These are phyloP conservation scores for Poronia punctata DNA, from an alignment of 495 filamentous ascomycete species.

Conservation along the genomic window DNA sequence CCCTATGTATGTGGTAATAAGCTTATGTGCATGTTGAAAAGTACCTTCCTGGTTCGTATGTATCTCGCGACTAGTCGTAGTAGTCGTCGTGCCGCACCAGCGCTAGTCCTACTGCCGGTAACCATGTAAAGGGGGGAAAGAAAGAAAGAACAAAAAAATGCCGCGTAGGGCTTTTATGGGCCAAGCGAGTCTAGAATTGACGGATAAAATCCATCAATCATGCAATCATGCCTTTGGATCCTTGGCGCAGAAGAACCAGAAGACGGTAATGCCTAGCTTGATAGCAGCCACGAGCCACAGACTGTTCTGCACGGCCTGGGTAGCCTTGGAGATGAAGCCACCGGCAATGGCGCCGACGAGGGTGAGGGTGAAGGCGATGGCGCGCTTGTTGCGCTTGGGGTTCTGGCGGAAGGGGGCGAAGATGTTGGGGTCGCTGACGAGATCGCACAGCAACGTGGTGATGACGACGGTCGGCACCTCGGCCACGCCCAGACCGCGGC, in stretches of 20 bases:
- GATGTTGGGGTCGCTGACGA: conserved; percentile 54
- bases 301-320: conserved; percentile 20
- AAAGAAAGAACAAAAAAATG: too few species aligned
- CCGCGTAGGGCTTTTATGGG: too few species aligned
- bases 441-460: conserved; percentile 63
- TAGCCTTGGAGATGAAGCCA: conserved; percentile 46
- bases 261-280: conserved; percentile 15
- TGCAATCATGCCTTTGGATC: conserved; percentile 10
- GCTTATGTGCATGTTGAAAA: too few species aligned
- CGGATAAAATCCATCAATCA: too few species aligned
- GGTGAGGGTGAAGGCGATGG: conserved; percentile 49
- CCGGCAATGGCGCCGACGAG: conserved; percentile 56
- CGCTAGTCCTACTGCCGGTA: too few species aligned
- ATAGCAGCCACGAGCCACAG: conserved; percentile 22
- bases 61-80: too few species aligned
- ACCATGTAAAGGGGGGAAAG: too few species aligned
- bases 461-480: conserved; percentile 70
- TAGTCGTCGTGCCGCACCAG: too few species aligned
- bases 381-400: conserved; percentile 56
- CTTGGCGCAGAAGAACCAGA: conserved; percentile 12
- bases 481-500: conserved; percentile 54
- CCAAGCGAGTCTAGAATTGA: too few species aligned
- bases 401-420: conserved; percentile 42
- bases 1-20: too few species aligned
- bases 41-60: too few species aligned